These are phyloP conservation scores for Sanguinoderma infundibulare DNA, from an alignment of 1,284 basidiomycete species.

Conservation along the genomic window DNA sequence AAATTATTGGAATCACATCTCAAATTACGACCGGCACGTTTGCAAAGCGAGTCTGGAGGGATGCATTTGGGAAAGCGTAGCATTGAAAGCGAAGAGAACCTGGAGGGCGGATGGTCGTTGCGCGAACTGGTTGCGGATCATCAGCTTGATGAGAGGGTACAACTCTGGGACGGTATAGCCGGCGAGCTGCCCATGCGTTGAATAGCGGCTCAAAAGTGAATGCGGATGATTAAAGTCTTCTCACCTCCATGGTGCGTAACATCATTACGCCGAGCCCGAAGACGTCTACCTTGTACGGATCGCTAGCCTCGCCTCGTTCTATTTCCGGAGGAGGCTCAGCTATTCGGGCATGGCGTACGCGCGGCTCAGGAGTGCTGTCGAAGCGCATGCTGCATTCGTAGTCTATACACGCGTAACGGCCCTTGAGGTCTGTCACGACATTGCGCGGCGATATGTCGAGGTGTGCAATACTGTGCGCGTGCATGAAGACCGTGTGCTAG, in stretches of 20 bases:
- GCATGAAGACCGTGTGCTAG: constrained; percentile 74
- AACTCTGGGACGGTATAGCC: constrained; percentile 62
- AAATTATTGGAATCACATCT: background rate
- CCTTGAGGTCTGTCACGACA: constrained; percentile 63
- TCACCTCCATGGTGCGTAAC: constrained; percentile 64
- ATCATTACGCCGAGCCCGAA: constrained; percentile 71
- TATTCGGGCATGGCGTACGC: constrained; percentile 49
- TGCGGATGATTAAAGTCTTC: constrained; percentile 14
- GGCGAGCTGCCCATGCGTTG: constrained; percentile 44
- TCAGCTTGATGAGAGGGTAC: constrained; percentile 53
- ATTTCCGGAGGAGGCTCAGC: constrained; percentile 76
- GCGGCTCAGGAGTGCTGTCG: constrained; percentile 41
- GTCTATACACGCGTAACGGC: constrained; percentile 73
- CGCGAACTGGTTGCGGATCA: constrained; percentile 56
- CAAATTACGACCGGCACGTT: background rate
- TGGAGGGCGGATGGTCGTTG: constrained; percentile 53
- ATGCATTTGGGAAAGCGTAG: constrained; percentile 41
- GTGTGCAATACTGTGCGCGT: constrained; percentile 65
- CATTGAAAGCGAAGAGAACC: constrained; percentile 56
- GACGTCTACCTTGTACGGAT: constrained; percentile 74
- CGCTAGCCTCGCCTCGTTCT: constrained; percentile 50
- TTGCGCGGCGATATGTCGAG: constrained; percentile 74
- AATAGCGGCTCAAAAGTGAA: background rate
- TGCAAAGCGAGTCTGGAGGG: constrained; percentile 36
- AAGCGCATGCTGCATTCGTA: constrained; percentile 68